Evolutionary conservation across 495 filamentous ascomycete genomes (phyloP).

Genomic region (Copromyces sp.): DNA sequence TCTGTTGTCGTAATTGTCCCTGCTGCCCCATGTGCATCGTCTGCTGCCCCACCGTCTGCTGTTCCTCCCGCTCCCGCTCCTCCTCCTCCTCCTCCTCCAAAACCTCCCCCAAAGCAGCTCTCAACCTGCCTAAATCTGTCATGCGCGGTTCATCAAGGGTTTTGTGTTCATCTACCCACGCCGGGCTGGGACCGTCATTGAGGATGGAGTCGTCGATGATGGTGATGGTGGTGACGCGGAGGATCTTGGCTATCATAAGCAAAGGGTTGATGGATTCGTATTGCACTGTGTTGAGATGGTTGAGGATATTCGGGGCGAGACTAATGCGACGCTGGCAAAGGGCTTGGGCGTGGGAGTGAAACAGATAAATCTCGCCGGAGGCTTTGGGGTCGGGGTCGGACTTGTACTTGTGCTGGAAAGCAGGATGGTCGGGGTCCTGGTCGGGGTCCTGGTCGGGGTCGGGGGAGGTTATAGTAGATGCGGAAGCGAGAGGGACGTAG

Average conservation of each 20-base stretch:
- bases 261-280: neutral
- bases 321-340: neutral
- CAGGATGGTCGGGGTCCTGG: neutral
- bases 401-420: no score
- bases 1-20: no score
- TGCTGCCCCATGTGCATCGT: no score
- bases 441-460: neutral
- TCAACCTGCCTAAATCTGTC: rapidly evolving
- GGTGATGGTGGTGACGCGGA: neutral
- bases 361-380: neutral
- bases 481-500: neutral
- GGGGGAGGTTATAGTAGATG: neutral
- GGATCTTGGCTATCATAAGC: neutral
- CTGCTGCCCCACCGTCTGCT: no score
- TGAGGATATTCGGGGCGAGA: neutral
- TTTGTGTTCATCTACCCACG: neutral
- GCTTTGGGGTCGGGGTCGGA: neutral
- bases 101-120: neutral
- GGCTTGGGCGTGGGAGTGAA: neutral
- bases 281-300: neutral
- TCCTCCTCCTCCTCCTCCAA: neutral
- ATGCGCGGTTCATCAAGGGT: neutral
- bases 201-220: neutral
- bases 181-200: neutral
- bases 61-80: no score